phyloP scores from a whole-genome alignment of 1,284 basidiomycete species.

The Malassezia japonica region DNA sequence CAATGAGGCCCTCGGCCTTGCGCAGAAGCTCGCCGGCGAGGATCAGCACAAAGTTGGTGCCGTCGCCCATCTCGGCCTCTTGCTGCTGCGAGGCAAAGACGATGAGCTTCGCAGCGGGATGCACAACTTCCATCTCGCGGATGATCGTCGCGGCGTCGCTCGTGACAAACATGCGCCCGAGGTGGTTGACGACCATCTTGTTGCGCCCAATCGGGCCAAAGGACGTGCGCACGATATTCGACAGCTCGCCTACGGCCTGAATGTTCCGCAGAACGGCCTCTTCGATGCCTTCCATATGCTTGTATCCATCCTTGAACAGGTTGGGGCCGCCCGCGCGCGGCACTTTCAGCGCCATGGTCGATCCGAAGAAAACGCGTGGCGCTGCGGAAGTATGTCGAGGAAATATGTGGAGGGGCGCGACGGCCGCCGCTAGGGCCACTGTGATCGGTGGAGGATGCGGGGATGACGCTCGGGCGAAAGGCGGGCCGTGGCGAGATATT shows the following conservation, averaged over 20 bases:
- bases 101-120: slow-evolving; percentile 90
- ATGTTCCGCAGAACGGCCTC: slow-evolving; percentile 82
- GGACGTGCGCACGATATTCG: slow-evolving; percentile 87
- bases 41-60: slow-evolving; percentile 90
- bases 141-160: slow-evolving; percentile 99
- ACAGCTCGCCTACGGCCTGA: slow-evolving; percentile 83
- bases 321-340: slow-evolving; percentile 79
- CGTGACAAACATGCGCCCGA: slow-evolving; percentile 90
- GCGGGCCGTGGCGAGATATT: too few species aligned
- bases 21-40: slow-evolving; percentile 91
- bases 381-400: not conserved
- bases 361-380: not conserved
- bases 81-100: slow-evolving; percentile 97
- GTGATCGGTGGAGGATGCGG: too few species aligned
- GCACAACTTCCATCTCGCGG: slow-evolving; percentile 92
- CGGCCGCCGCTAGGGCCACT: too few species aligned
- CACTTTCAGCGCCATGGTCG: slow-evolving; percentile 80
- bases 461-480: too few species aligned
- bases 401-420: not conserved
- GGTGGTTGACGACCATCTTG: slow-evolving; percentile 55
- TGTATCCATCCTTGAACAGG: slow-evolving; percentile 64
- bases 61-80: slow-evolving; percentile 93
- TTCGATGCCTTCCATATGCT: slow-evolving; percentile 81
- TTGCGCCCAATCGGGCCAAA: slow-evolving; percentile 78
- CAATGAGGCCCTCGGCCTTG: slow-evolving; percentile 79